phyloP scores from a whole-genome alignment of 148 eudicot genomes.

The Silene uniflora region DNA sequence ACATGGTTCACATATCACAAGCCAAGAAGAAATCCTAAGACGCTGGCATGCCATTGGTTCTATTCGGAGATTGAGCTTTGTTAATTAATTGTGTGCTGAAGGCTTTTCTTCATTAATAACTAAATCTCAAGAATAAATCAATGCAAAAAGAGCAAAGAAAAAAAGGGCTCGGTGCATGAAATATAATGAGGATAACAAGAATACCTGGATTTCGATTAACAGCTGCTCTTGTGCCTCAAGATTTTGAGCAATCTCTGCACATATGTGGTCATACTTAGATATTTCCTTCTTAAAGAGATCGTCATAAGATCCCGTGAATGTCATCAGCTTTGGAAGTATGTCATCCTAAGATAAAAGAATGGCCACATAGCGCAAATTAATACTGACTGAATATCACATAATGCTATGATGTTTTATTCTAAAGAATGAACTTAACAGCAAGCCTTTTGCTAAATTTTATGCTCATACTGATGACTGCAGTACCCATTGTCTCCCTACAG shows the following conservation, averaged over 20 bases:
- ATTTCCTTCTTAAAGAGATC: constrained; percentile 94
- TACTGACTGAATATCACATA: constrained; percentile 6
- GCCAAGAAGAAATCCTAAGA: too few species aligned
- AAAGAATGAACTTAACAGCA: background rate
- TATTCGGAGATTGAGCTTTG: too few species aligned
- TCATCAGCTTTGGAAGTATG: constrained; percentile 93
- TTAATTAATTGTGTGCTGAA: too few species aligned
- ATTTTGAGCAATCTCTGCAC: constrained; percentile 72
- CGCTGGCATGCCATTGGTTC: too few species aligned
- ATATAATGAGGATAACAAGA: background rate
- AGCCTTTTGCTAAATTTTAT: background rate
- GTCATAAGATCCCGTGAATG: constrained; percentile 84
- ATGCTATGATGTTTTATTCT: constrained; percentile 1
- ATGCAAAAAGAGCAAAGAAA: too few species aligned
- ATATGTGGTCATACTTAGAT: constrained; percentile 74
- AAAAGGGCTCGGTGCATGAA: background rate
- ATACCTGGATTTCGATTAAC: constrained; percentile 80
- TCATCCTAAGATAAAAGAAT: constrained; percentile 61
- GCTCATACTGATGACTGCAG: background rate
- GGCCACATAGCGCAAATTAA: background rate
- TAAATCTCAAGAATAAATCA: too few species aligned
- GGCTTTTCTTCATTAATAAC: too few species aligned
- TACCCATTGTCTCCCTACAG: background rate
- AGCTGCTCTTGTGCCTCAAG: constrained; percentile 79
- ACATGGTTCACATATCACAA: too few species aligned